Evolutionary conservation across 352 stramenopile genomes (phyloP), one percentile per base, ranked within the genome.

Genomic region (Phytophthora sp.): DNA sequence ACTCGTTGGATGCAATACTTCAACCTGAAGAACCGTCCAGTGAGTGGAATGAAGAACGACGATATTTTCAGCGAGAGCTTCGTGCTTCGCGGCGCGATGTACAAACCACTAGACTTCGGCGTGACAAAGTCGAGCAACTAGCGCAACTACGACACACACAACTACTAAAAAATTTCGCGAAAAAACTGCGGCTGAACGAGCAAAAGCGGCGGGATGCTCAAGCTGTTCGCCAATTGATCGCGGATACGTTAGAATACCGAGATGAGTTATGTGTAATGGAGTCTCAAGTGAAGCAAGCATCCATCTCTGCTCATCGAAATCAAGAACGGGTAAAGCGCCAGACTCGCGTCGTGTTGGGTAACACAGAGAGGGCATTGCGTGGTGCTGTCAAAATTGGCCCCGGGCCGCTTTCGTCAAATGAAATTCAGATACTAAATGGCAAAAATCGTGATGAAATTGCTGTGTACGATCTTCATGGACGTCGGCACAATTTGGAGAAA

Each of bases 381-480:
- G 70, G 77, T 2, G 44, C 65, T 3, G 53, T 86, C 21, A 39
- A 50, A 30, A 34, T 88, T 8, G 76, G 77, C 0, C 31, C 77
- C 5, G 79, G 79, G 0, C 78, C 78, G 12, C 63, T 82, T 13
- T 86, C 77, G 0, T 76, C 79, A 35, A 66, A 67, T 12, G 76
- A 88, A 30, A 71, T 82, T 4, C 62, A 87, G 32, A 30, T 80
- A 27, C 8, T 54, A 4, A 10, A 52, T 34, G 10, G 23, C 7
- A 31, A 41, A 15, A 38, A 2, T n/a, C 21, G 32, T 43, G 28
- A 39, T 41, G 37, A 60, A 60, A 63, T n/a, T 28, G 62, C 57
- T 38, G 73, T 90, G 35, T 92, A 89, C 50, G 83, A 92, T 61
- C 75, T 88, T 7, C 76, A 92, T 10, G 83, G 83, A 2, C 71